phyloP scores from a whole-genome alignment of 805 yeast species.

The Helenozyma baotianmanensis region DNA sequence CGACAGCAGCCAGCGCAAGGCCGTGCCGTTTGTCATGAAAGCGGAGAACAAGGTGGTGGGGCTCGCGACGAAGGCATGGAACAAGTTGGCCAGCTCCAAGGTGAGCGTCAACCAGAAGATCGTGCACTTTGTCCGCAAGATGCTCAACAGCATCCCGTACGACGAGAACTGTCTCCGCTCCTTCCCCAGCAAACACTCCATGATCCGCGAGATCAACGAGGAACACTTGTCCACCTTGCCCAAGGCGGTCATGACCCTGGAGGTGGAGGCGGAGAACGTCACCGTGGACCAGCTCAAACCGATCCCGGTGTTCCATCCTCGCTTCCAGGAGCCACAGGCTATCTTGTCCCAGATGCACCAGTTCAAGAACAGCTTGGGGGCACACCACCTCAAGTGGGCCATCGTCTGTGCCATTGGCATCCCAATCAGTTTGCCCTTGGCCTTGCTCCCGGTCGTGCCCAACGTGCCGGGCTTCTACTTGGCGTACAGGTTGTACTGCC shows the following conservation, averaged over 20 bases:
- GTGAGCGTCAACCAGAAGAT: slow-evolving; percentile 53
- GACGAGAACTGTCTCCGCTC: slow-evolving; percentile 71
- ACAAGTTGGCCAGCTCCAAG: slow-evolving; percentile 51
- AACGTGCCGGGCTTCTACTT: slow-evolving; percentile 89
- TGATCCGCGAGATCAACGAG: slow-evolving; percentile 46
- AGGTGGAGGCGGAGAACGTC: slow-evolving; percentile 14
- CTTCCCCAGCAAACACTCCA: slow-evolving; percentile 63
- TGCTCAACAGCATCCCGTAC: slow-evolving; percentile 68
- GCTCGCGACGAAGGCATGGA: slow-evolving; percentile 61
- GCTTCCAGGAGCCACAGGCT: slow-evolving; percentile 26
- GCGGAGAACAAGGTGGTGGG: slow-evolving; percentile 44
- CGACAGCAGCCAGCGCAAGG: slow-evolving; percentile 20
- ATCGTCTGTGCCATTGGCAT: slow-evolving; percentile 51
- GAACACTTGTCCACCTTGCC: slow-evolving; percentile 13
- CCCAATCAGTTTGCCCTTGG: slow-evolving; percentile 78
- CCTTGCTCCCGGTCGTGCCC: slow-evolving; percentile 80
- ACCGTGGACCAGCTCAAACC: slow-evolving; percentile 30
- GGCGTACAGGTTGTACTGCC: slow-evolving; percentile 77
- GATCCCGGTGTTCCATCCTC: slow-evolving; percentile 38
- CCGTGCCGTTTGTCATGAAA: slow-evolving; percentile 31
- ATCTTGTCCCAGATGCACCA: slow-evolving; percentile 37
- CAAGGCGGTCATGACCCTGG: slow-evolving; percentile 11
- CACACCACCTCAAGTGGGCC: slow-evolving; percentile 54
- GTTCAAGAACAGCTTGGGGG: slow-evolving; percentile 41
- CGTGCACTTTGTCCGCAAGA: slow-evolving; percentile 46